phyloP scores from a whole-genome alignment of 768 basidiomycete genomes.

The Leccinum rimulosum region DNA sequence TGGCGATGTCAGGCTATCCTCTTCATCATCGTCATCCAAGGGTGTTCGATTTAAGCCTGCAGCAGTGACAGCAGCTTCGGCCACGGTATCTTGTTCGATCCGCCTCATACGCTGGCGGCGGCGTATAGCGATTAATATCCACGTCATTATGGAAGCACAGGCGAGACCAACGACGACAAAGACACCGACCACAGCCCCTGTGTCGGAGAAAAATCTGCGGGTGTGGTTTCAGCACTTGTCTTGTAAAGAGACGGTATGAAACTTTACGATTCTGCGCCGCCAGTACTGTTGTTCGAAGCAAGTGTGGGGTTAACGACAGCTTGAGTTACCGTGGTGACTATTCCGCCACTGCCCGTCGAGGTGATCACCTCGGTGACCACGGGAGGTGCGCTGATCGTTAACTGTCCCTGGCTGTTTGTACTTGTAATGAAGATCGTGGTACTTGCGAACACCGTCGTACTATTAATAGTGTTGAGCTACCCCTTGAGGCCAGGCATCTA shows the following conservation, averaged over 20 bases:
- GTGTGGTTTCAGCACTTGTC: constrained; percentile 7
- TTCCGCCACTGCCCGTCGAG: constrained; percentile 54
- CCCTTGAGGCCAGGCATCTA: constrained; percentile 1
- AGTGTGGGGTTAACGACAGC: constrained; percentile 72
- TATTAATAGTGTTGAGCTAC: constrained; percentile 29
- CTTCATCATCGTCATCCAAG: constrained; percentile 65
- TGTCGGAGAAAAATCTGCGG: constrained; percentile 79
- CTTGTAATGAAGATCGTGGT: constrained; percentile 54
- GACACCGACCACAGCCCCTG: constrained; percentile 88
- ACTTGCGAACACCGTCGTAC: constrained; percentile 49
- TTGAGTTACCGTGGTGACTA: constrained; percentile 56
- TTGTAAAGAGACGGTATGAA: constrained; percentile 1
- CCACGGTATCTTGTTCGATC: constrained; percentile 66
- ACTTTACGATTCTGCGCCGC: constrained; percentile 48
- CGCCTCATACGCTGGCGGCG: constrained; percentile 58
- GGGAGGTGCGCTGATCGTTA: constrained; percentile 50
- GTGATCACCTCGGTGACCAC: constrained; percentile 56
- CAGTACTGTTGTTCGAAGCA: constrained; percentile 42
- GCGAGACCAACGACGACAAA: constrained; percentile 89
- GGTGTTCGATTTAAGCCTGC: constrained; percentile 67
- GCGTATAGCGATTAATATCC: constrained; percentile 68
- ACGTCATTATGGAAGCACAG: constrained; percentile 62
- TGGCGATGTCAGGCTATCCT: constrained; percentile 23
- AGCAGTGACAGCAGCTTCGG: constrained; percentile 71
- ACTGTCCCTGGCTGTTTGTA: constrained; percentile 54